Evolutionary conservation across 73 alveolate genomes (phyloP).

Genomic region (Paramecium biaurelia): DNA sequence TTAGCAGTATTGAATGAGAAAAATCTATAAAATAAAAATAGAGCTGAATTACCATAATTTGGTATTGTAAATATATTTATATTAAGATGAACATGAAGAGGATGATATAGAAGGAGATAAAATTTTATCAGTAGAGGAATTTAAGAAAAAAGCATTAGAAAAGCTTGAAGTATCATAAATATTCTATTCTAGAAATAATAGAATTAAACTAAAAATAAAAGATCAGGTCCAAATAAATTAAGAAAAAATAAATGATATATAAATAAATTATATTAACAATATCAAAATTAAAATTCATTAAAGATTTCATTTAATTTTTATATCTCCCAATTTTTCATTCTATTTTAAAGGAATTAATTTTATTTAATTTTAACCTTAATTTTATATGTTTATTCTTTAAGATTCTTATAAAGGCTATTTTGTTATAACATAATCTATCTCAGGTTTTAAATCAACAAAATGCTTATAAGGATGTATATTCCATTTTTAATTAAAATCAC

Average conservation of each 20-base stretch:
- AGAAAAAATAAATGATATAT: constrained; percentile 5
- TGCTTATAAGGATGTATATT: not conserved
- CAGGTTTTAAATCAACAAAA: constrained; percentile 15
- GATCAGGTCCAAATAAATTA: constrained; percentile 23
- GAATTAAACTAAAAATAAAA: constrained; percentile 12
- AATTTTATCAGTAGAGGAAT: constrained; percentile 53
- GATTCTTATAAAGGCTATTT: not conserved
- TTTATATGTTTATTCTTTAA: not conserved
- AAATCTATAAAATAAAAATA: constrained; percentile 32
- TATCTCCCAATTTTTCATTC: not conserved
- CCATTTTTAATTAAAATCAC: not conserved
- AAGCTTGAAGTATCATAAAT: constrained; percentile 27
- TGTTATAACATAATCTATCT: not conserved
- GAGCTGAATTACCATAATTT: constrained; percentile 42
- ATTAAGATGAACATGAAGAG: constrained; percentile 59
- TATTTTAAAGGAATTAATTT: not conserved
- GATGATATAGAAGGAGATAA: constrained; percentile 64
- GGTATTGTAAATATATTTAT: not conserved
- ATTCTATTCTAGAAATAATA: not conserved
- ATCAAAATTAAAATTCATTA: not conserved
- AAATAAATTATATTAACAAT: not conserved
- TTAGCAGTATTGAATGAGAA: constrained; percentile 37
- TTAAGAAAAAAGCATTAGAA: constrained; percentile 60
- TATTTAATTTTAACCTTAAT: not conserved
- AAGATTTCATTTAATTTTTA: not conserved